Evolutionary conservation across 345 rosid genomes (phyloP), one percentile per base, ranked within the genome.

Genomic region (Physaria fendleri): DNA sequence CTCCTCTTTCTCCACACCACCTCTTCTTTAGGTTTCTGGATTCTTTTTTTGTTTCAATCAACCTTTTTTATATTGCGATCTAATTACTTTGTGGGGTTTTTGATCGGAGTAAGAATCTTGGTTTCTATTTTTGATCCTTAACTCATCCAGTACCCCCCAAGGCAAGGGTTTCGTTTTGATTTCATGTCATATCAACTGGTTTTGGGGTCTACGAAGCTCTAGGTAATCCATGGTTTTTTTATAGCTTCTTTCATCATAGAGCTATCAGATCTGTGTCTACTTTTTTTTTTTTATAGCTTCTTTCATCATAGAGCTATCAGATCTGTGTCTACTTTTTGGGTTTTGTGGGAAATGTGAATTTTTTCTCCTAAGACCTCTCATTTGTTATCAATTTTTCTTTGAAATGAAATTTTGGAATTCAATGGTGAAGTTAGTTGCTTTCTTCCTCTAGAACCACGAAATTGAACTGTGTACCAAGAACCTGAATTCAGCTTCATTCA

Each of bases 211-310:
- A 4, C 18, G 28, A 33, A 48, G 65, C 55, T 64, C 24, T 71
- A 71, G 69, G 74, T 63, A 71, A 56, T 24, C 27, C 3, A 2
- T 20, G 1, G 1, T 8, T 56, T 27, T 66, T 1, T 45, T 40
- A 3, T 54, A 55, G 48, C 59, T 55, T 55, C 9, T 54, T 13
- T 2, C 25, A 8, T 39, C 37, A 23, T 65, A 30, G 2, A 51
- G 13, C 46, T 62, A 28, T 47, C 58, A 63, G 76, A 72, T 72
- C 76, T 66, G 53, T 64, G 28, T 46, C 9, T 53, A 4, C 39
- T 42, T 52, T 66, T 55, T 32, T n/a, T 34, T 59, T 66, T 1
- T 45, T 40, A 3, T 54, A 55, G 48, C 59, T 55, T 55, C 9
- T 54, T 13, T 2, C 25, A 8, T 39, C 37, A 23, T 65, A 30